Evolutionary conservation across 2,329 filamentous ascomycete genomes (phyloP).

Genomic region (Aspergillus melleus): DNA sequence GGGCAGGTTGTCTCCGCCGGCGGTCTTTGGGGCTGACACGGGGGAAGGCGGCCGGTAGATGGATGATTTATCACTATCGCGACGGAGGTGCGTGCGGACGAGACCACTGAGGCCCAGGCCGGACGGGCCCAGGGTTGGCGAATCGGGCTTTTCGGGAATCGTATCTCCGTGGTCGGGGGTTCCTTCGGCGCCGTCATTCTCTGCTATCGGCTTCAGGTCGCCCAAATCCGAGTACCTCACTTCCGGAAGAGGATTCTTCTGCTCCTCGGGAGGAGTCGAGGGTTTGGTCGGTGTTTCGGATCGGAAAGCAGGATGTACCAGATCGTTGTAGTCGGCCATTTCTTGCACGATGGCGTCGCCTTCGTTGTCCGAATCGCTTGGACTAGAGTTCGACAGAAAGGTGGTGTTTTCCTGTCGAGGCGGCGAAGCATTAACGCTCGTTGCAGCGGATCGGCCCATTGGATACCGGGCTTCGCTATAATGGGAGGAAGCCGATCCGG

Average conservation of each 20-base stretch:
- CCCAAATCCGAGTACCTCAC: slow-evolving; percentile 38
- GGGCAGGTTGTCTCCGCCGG: slow-evolving; percentile 21
- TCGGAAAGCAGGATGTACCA: slow-evolving; percentile 40
- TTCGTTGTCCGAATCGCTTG: slow-evolving; percentile 42
- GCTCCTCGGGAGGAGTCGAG: slow-evolving; percentile 24
- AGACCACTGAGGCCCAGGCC: slow-evolving; percentile 70
- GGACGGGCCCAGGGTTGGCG: slow-evolving; percentile 72
- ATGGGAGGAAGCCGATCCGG: slow-evolving; percentile 40
- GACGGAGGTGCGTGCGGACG: slow-evolving; percentile 80
- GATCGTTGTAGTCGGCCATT: slow-evolving; percentile 18
- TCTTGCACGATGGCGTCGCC: slow-evolving; percentile 18
- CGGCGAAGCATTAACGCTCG: slow-evolving; percentile 34
- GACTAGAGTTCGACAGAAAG: slow-evolving; percentile 38
- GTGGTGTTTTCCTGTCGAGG: slow-evolving; percentile 24
- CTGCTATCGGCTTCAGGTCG: slow-evolving; percentile 43
- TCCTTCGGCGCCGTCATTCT: slow-evolving; percentile 26
- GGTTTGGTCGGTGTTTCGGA: slow-evolving; percentile 35
- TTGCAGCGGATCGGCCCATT: slow-evolving; percentile 23
- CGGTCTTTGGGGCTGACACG: slow-evolving; percentile 33
- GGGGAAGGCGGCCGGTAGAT: slow-evolving; percentile 61
- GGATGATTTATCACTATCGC: slow-evolving; percentile 78
- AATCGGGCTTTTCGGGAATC: slow-evolving; percentile 55
- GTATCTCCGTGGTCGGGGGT: slow-evolving; percentile 7
- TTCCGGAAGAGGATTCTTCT: slow-evolving; percentile 34
- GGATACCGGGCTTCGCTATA: slow-evolving; percentile 34